Percentiles rank a stretch among this genome's conserved stretches.
Conservation (phyloP, 2,329 filamentous ascomycete genomes). For the Drechslerella dactyloides region DNA sequence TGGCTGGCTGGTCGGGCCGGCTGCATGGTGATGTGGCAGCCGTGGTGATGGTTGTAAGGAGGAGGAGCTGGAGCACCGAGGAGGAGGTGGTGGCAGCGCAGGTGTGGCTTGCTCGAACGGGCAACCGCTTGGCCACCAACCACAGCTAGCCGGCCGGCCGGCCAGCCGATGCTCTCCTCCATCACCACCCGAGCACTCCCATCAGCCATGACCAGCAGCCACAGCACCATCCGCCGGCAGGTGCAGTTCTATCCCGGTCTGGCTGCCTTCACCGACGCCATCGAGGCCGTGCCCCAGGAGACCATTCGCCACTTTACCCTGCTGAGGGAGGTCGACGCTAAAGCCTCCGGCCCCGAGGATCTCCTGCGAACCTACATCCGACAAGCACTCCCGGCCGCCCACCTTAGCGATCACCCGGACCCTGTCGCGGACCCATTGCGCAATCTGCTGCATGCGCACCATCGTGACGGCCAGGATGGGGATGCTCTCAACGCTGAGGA, state of each 20-base stretch:
- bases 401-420: slow-evolving; percentile 19
- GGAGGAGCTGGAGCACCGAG: not conserved
- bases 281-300: slow-evolving; percentile 90
- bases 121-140: slow-evolving; percentile 3
- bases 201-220: slow-evolving; percentile 21
- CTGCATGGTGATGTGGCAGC: slow-evolving; percentile 51
- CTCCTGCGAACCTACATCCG: slow-evolving; percentile 77
- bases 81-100: not conserved
- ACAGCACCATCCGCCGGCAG: slow-evolving; percentile 30
- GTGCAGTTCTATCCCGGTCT: slow-evolving; percentile 68
- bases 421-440: slow-evolving; percentile 6
- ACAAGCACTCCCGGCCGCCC: slow-evolving; percentile 60
- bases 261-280: slow-evolving; percentile 83
- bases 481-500: not conserved
- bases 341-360: slow-evolving; percentile 87
- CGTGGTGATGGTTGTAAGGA: slow-evolving; percentile 24
- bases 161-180: not conserved
- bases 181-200: not conserved
- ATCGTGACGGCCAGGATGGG: not conserved
- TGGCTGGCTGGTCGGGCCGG: slow-evolving; percentile 34
- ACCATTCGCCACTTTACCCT: slow-evolving; percentile 94
- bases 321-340: slow-evolving; percentile 96
- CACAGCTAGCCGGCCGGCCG: not conserved
- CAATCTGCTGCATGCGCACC: not conserved
- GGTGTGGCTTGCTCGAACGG: not conserved